Evolutionary conservation across 345 rosid genomes (phyloP).

Genomic region (Citrus glauca): DNA sequence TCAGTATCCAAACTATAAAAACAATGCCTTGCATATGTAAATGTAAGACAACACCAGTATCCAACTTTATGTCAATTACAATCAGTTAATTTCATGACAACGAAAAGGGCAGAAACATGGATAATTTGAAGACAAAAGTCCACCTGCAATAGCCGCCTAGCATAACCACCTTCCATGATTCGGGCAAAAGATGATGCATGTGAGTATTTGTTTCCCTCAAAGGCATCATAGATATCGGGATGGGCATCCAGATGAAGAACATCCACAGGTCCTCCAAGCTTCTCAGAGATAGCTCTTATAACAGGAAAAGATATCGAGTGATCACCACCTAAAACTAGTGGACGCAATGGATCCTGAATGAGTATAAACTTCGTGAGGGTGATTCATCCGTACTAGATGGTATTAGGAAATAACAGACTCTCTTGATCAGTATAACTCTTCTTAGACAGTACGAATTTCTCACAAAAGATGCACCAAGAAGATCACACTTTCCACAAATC

Average conservation of each 20-base stretch:
- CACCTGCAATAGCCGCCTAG: constrained; percentile 87
- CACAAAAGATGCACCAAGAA: neutral
- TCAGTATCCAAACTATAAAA: constrained; percentile 2
- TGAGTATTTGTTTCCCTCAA: constrained; percentile 90
- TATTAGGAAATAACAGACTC: neutral
- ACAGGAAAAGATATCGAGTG: constrained; percentile 94
- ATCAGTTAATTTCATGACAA: neutral
- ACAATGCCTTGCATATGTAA: neutral
- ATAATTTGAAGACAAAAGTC: constrained; percentile 3
- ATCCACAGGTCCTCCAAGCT: constrained; percentile 96
- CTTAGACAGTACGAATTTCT: neutral
- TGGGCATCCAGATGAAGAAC: constrained; percentile 99
- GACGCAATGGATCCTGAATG: constrained; percentile 76
- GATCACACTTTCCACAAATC: neutral
- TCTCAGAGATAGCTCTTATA: constrained; percentile 89
- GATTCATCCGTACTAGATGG: neutral
- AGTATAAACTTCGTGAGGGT: neutral
- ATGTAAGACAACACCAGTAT: neutral
- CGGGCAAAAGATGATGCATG: constrained; percentile 99
- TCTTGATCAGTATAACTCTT: neutral
- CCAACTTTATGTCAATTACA: neutral
- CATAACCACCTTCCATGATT: constrained; percentile 98
- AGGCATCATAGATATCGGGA: constrained; percentile 85
- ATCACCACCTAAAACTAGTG: constrained; percentile 92
- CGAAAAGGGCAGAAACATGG: neutral